Base-by-base conservation (phyloP, 176 grass and related monocot genomes). In the Carex pumila region DNA sequence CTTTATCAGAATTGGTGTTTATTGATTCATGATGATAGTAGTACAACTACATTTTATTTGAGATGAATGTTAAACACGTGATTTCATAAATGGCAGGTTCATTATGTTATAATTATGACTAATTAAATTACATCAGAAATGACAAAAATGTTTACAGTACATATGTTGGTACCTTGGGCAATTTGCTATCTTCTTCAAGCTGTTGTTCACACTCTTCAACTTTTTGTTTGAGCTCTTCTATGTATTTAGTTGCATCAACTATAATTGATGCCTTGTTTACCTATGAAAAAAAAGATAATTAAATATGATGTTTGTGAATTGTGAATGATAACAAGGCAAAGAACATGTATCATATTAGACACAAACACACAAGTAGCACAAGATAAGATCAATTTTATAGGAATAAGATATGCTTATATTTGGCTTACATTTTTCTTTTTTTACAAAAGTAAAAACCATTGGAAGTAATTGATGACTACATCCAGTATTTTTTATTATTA, bases 241-340 rank as follows among this genome's bases (percentile, higher is more conserved):
- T 94, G 81, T 94, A 94, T 13, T 90, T 94, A 0, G 92, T 88
- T 67, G 90, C 90, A 29, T 94, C 90, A 39, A 87, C 66, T 12
- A 94, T 52, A 75, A 94, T 94, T 0, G 92, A 92, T 45, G 92
- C 84, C 13, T 88, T 74, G 63, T 87, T 94, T 72, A 61, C 86
- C 92, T 94, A 82, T 17, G 73, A 37, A 7, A 72, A 84, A 70
- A 2, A 69, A 43, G 7, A 22, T 65, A 73, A 54, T 29, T 79
- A 62, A 57, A 72, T 83, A 31, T 43, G 17, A 21, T 81, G 39
- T 30, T 55, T 47, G 5, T 61, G 56, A 62, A 62, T 81, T 5
- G 62, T 22, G 10, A 80, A 62, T 22, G 10, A 80, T 18, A 60
- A 58, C 15, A 32, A 31, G 18, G 31, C 22, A 30, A 65, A 65